Conservation (phyloP, 129 eudicot species). For the Lactuca sativa region DNA sequence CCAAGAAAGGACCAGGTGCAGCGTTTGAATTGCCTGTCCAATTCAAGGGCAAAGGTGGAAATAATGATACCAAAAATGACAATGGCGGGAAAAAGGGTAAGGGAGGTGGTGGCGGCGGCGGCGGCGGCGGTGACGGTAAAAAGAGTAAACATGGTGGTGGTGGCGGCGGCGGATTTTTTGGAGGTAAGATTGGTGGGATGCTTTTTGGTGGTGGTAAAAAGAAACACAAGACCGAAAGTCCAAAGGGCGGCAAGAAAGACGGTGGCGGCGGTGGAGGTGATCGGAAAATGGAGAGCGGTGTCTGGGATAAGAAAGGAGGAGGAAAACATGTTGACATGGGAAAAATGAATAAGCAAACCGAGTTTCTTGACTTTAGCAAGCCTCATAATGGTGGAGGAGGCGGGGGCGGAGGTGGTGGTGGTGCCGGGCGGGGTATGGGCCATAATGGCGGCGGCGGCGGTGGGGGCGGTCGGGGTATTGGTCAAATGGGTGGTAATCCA, state of each 20-base stretch:
- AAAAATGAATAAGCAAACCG: conserved; percentile 44
- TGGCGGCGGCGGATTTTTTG: conserved; percentile 37
- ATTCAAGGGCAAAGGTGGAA: conserved; percentile 51
- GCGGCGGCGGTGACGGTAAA: conserved; percentile 25
- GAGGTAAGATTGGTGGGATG: conserved; percentile 25
- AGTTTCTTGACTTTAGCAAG: conserved; percentile 41
- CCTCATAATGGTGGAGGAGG: conserved; percentile 43
- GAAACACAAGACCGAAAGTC: conserved; percentile 30
- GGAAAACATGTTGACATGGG: conserved; percentile 39
- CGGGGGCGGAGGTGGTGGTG: conserved; percentile 27
- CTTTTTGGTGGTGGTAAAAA: conserved; percentile 42
- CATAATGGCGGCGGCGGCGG: conserved; percentile 44
- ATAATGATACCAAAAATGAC: conserved; percentile 39
- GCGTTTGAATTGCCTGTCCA: conserved; percentile 52
- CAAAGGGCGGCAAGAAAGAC: conserved; percentile 43
- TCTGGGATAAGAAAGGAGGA: conserved; percentile 31
- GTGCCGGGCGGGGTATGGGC: conserved; percentile 21
- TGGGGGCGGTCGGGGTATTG: conserved; percentile 32
- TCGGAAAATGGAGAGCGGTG: conserved; percentile 9
- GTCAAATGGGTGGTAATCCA: conserved; percentile 30
- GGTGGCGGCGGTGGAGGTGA: conserved; percentile 22
- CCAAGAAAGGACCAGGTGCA: conserved; percentile 60
- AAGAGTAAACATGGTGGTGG: conserved; percentile 32
- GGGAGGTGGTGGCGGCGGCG: conserved; percentile 19
- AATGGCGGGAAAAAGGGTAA: conserved; percentile 36